A percentile compares a stretch with the other conserved stretches of the same genome.
Evolutionary conservation across 108 stramenopile genomes (phyloP).

Genomic region (Nannochloropsis granulata): DNA sequence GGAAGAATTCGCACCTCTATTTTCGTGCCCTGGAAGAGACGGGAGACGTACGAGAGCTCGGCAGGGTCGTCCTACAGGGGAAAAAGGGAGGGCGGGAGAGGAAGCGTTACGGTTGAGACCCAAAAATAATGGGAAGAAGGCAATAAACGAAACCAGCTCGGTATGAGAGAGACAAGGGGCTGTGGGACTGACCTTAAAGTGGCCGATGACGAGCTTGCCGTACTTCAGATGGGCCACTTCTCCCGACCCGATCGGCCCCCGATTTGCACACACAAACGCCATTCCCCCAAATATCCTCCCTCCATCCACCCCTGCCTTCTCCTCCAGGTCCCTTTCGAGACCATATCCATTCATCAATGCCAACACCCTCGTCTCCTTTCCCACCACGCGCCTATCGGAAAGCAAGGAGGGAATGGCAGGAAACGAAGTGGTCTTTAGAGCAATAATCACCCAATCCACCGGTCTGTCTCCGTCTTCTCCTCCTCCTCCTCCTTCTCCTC

Average conservation of each 20-base stretch:
- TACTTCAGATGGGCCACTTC: background rate
- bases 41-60: background rate
- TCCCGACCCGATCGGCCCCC: background rate
- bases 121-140: background rate
- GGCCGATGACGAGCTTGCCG: background rate
- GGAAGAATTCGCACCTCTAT: background rate
- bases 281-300: background rate
- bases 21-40: background rate
- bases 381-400: background rate
- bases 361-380: background rate
- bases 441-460: background rate
- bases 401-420: background rate
- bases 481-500: background rate
- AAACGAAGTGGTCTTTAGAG: background rate
- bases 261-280: background rate
- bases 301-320: background rate
- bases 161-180: background rate
- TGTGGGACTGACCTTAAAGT: background rate
- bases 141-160: background rate
- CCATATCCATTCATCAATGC: background rate
- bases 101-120: background rate
- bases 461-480: background rate
- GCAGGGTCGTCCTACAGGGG: background rate
- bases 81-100: background rate
- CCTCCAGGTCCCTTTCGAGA: background rate